A percentile compares a stretch with the other conserved stretches of the same genome.
These are phyloP conservation scores for Dimocarpus longan DNA, from an alignment of 345 rosid species.

Conservation along the genomic window DNA sequence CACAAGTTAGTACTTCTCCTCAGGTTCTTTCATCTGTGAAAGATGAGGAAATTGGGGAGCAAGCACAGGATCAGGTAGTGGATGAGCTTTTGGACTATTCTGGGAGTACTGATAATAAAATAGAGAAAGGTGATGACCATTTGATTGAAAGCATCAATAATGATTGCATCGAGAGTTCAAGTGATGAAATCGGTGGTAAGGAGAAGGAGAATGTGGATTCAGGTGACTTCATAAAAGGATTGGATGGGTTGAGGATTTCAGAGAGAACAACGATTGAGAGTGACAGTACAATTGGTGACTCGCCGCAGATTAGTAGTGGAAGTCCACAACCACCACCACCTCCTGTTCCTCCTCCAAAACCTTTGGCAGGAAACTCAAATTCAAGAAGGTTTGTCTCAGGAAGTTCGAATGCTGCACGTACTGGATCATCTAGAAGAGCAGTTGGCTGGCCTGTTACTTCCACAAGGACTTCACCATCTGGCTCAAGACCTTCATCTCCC, in stretches of 20 bases:
- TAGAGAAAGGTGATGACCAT: constrained; percentile 48
- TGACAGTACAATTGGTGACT: constrained; percentile 54
- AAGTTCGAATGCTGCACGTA: constrained; percentile 52
- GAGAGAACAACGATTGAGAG: constrained; percentile 46
- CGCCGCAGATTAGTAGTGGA: constrained; percentile 39
- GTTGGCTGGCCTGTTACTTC: constrained; percentile 77
- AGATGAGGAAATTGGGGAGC: constrained; percentile 72
- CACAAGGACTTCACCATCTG: constrained; percentile 78
- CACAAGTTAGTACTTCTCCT: constrained; percentile 37
- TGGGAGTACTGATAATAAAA: constrained; percentile 48
- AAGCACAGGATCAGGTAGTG: constrained; percentile 52
- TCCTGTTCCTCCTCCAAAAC: constrained; percentile 88
- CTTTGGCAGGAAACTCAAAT: constrained; percentile 44
- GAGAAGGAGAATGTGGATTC: constrained; percentile 43
- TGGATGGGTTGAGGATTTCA: constrained; percentile 42
- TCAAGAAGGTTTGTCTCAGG: constrained; percentile 54
- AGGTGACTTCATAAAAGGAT: constrained; percentile 36
- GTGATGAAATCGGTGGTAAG: constrained; percentile 42
- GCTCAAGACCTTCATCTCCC: constrained; percentile 95
- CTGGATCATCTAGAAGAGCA: constrained; percentile 70
- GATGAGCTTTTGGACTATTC: constrained; percentile 51
- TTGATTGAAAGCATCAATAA: constrained; percentile 31
- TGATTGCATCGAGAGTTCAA: constrained; percentile 35
- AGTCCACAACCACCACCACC: constrained; percentile 75
- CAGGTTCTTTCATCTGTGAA: constrained; percentile 43